These are phyloP conservation scores for Dendryphion nanum DNA, from an alignment of 2,329 filamentous ascomycete species.

Conservation along the genomic window DNA sequence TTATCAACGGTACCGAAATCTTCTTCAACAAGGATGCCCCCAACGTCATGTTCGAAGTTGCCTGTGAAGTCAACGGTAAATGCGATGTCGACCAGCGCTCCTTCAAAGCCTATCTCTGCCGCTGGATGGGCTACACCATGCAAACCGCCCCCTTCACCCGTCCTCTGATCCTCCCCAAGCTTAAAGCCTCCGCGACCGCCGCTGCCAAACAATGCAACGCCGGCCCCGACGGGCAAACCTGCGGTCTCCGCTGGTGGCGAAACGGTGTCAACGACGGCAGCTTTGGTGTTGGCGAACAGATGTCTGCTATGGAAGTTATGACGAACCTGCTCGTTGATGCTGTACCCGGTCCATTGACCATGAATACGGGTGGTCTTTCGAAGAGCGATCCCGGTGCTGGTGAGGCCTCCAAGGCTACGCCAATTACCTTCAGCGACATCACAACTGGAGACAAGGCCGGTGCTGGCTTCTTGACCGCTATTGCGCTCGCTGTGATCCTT, in stretches of 20 bases:
- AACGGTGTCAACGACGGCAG: slow-evolving; percentile 46
- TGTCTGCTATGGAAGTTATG: slow-evolving; percentile 57
- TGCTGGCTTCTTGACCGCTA: slow-evolving; percentile 63
- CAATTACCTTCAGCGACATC: slow-evolving; percentile 38
- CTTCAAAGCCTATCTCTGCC: slow-evolving; percentile 46
- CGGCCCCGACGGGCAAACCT: slow-evolving; percentile 45
- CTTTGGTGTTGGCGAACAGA: slow-evolving; percentile 58
- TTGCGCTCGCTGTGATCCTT: slow-evolving; percentile 56
- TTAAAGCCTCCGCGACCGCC: slow-evolving; percentile 55
- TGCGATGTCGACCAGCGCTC: slow-evolving; percentile 50
- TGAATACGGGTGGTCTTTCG: slow-evolving; percentile 53
- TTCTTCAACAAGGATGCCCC: slow-evolving; percentile 41
- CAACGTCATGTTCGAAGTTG: slow-evolving; percentile 48
- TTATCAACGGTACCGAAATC: slow-evolving; percentile 39
- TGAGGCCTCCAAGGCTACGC: slow-evolving; percentile 24
- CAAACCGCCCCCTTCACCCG: slow-evolving; percentile 40
- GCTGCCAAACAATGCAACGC: slow-evolving; percentile 57
- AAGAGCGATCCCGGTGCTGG: slow-evolving; percentile 47
- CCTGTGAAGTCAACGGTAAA: slow-evolving; percentile 46
- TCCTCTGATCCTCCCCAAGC: slow-evolving; percentile 48
- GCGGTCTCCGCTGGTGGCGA: slow-evolving; percentile 47
- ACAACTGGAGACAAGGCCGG: slow-evolving; percentile 65
- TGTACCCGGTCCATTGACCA: slow-evolving; percentile 42
- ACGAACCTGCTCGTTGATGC: slow-evolving; percentile 43
- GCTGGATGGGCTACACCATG: slow-evolving; percentile 44